Conservation (phyloP, 805 yeast species). For the Metschnikowia dekortorum region DNA sequence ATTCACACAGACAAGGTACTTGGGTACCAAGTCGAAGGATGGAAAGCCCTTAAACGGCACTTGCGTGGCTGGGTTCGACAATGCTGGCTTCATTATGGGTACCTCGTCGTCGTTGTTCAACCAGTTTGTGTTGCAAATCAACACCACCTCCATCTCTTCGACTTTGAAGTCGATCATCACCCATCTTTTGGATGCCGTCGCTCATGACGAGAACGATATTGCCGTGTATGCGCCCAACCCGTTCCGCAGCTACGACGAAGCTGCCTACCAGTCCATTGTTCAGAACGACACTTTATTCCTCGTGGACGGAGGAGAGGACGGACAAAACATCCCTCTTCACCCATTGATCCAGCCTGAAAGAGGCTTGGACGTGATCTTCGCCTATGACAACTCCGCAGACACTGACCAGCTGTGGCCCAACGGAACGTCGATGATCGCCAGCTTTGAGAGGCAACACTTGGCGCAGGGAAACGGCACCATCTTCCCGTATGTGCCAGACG, state of each 20-base stretch:
- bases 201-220: slow-evolving; percentile 28
- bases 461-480: slow-evolving; percentile 23
- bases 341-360: slow-evolving; percentile 37
- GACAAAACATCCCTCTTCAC: slow-evolving; percentile 38
- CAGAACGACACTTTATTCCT: slow-evolving; percentile 29
- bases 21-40: slow-evolving; percentile 60
- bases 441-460: slow-evolving; percentile 29
- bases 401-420: slow-evolving; percentile 39
- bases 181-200: slow-evolving; percentile 22
- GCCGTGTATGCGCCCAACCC: slow-evolving; percentile 41
- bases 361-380: slow-evolving; percentile 38
- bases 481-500: slow-evolving; percentile 25
- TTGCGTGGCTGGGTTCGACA: slow-evolving; percentile 72
- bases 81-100: slow-evolving; percentile 45
- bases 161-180: slow-evolving; percentile 23
- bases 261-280: slow-evolving; percentile 19
- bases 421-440: slow-evolving; percentile 35
- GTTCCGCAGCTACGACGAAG: slow-evolving; percentile 22
- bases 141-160: slow-evolving; percentile 19
- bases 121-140: slow-evolving; percentile 25
- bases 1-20: slow-evolving; percentile 62
- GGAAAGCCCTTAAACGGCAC: slow-evolving; percentile 48
- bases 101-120: slow-evolving; percentile 38
- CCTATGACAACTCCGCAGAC: slow-evolving; percentile 34
- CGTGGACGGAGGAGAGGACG: slow-evolving; percentile 43